Base-by-base conservation (phyloP, 768 basidiomycete species). In the Pleurotus cornucopiae region DNA sequence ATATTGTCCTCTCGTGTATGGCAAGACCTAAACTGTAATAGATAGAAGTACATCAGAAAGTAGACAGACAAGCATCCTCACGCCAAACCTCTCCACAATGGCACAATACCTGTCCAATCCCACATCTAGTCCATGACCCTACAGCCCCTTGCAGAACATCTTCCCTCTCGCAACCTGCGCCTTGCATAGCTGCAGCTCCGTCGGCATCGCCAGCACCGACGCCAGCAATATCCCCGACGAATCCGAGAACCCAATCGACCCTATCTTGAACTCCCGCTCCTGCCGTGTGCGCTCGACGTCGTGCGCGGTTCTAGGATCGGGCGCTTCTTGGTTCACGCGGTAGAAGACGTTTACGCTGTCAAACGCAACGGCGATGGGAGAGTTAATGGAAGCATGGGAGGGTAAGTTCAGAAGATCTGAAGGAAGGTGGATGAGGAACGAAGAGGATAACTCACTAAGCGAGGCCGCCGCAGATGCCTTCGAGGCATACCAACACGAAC, bases 391-490 rank as follows among this genome's bases (percentile, higher is more conserved):
- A 16, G 23, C 41, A 55, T 21, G 49, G 47, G 46, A 20, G 30
- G 34, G 34, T 16, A 30, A 30, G 5, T 37, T 52, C 23, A 25
- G 23, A 25, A 25, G 23, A 5, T 25, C 23, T 25, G 23, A 25
- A 1, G 23, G 23, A 25, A 25, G 23, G 5, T 25, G 23, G 23
- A 25, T 25, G 4, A 9, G 7, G 30, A 34, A 9, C 7, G 30
- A 34, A 11, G 30, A 34, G 11, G 11, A 34, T 11, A 43, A 77
- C 89, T 67, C 63, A 92, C 91, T 97, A 98, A 13, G 92, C 93
- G 9, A 89, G 76, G 4, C 96, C 96, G 26, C 96, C 96, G 60
- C 93, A 96, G 44, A 97, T 76, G 2, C 96, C 96, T 68, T 99
- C 96, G 6, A 92, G 58, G 60, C 88, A 84, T 63, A 99, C 86